Evolutionary conservation across 2,329 filamentous ascomycete species (phyloP).

Genomic region (Penicillium sp.): DNA sequence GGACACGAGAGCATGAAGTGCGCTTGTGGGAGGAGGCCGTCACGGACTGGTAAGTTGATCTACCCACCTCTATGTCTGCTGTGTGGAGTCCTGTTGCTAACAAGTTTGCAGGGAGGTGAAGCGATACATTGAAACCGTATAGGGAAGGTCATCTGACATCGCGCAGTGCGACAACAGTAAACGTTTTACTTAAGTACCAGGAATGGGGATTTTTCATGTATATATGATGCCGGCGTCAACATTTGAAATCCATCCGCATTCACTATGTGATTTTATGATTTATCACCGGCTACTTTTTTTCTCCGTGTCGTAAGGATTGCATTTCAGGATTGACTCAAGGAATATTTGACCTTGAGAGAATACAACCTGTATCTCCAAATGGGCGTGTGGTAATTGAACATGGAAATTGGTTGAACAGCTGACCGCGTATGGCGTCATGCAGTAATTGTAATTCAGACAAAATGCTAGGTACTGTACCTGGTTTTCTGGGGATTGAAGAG

Average conservation of each 20-base stretch:
- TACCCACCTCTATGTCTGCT: not conserved
- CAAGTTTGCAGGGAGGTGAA: conserved; percentile 64
- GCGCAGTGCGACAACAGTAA: not conserved
- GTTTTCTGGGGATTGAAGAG: too few species aligned
- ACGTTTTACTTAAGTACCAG: not conserved
- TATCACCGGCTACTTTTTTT: not conserved
- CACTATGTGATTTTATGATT: not conserved
- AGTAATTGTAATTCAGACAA: too few species aligned
- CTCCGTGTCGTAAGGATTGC: too few species aligned
- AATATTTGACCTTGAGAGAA: too few species aligned
- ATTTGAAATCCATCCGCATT: not conserved
- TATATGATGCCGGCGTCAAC: conserved; percentile 1
- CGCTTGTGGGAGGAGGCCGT: conserved; percentile 92
- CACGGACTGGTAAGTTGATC: conserved; percentile 79
- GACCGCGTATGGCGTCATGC: too few species aligned
- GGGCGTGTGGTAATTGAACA: too few species aligned
- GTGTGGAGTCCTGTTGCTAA: conserved; percentile 14
- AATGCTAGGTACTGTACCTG: too few species aligned
- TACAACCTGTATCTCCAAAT: too few species aligned
- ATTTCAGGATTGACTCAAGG: too few species aligned
- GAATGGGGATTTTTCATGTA: not conserved
- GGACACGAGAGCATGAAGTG: conserved; percentile 88
- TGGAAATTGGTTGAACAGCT: too few species aligned
- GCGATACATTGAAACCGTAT: conserved; percentile 78
- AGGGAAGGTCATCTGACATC: not conserved